Evolutionary conservation across 345 rosid genomes (phyloP).

Genomic region (Toxicodendron radicans): DNA sequence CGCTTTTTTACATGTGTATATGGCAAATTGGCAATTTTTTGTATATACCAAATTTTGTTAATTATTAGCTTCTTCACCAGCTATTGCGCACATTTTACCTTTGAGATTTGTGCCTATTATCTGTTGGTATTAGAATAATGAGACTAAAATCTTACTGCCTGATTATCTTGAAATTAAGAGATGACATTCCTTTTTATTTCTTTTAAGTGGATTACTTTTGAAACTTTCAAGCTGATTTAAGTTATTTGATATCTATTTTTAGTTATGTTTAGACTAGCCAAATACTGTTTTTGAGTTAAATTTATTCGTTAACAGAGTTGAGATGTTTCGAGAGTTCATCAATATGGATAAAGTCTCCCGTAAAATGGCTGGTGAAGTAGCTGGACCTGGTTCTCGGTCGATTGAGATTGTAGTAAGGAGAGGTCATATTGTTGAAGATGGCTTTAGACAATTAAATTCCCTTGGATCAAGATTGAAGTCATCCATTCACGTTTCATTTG

Average conservation of each 20-base stretch:
- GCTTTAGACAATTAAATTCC: slow-evolving; percentile 74
- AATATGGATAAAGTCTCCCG: slow-evolving; percentile 87
- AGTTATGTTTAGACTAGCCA: slow-evolving; percentile 10
- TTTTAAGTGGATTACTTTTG: not conserved
- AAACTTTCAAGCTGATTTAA: not conserved
- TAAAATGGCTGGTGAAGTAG: slow-evolving; percentile 87
- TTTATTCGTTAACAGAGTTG: slow-evolving; percentile 65
- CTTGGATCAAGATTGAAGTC: slow-evolving; percentile 89
- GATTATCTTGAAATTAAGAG: slow-evolving; percentile 6
- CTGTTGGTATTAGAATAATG: not conserved
- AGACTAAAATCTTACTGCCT: not conserved
- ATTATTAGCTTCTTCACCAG: not conserved
- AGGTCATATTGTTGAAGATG: slow-evolving; percentile 93
- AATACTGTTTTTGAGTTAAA: slow-evolving; percentile 26
- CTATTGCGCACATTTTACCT: slow-evolving; percentile 4
- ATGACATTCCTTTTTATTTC: not conserved
- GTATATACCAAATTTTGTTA: not conserved
- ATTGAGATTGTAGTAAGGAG: slow-evolving; percentile 90
- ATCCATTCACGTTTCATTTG: slow-evolving; percentile 91
- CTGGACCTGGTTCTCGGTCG: slow-evolving; percentile 78
- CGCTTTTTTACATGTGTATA: not conserved
- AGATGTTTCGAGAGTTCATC: slow-evolving; percentile 90
- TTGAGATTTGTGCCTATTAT: not conserved
- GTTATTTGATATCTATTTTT: not conserved
- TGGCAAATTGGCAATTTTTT: not conserved